Conservation (phyloP, 345 rosid genomes). For the Camelina laxa region DNA sequence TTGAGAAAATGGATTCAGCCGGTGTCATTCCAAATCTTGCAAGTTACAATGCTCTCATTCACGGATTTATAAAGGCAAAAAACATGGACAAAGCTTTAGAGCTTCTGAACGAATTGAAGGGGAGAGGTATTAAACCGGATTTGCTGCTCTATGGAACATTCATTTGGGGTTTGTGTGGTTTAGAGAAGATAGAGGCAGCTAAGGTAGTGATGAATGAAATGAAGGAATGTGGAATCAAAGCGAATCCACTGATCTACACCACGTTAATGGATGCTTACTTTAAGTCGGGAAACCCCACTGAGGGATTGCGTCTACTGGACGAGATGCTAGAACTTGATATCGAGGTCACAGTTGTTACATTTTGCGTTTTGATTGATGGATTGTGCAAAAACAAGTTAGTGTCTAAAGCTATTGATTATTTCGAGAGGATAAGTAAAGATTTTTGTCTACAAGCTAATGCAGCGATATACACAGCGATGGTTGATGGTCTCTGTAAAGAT, state of each 20-base stretch:
- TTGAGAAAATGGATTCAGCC: constrained; percentile 50
- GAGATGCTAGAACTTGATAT: constrained; percentile 54
- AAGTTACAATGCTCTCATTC: constrained; percentile 60
- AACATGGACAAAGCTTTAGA: constrained; percentile 56
- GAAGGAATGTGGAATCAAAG: constrained; percentile 54
- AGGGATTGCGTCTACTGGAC: constrained; percentile 55
- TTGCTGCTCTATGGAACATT: constrained; percentile 65
- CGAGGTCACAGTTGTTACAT: constrained; percentile 68
- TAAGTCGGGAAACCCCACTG: constrained; percentile 54
- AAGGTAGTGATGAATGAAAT: constrained; percentile 55
- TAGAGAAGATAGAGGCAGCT: constrained; percentile 59
- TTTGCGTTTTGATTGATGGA: constrained; percentile 73
- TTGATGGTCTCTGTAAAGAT: constrained; percentile 77
- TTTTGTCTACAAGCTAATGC: constrained; percentile 62
- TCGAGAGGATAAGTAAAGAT: constrained; percentile 47
- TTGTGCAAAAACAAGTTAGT: constrained; percentile 66
- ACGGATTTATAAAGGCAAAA: constrained; percentile 63
- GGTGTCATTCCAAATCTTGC: constrained; percentile 59
- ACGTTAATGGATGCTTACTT: constrained; percentile 67
- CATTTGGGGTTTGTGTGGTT: constrained; percentile 60
- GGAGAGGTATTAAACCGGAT: constrained; percentile 57
- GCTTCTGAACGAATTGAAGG: constrained; percentile 56
- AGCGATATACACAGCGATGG: constrained; percentile 64
- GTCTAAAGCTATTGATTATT: constrained; percentile 60
- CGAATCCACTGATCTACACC: constrained; percentile 60